A percentile compares a stretch with the other conserved stretches of the same genome.
phyloP scores from a whole-genome alignment of 148 eudicot species.

The Rhododendron ovatum region DNA sequence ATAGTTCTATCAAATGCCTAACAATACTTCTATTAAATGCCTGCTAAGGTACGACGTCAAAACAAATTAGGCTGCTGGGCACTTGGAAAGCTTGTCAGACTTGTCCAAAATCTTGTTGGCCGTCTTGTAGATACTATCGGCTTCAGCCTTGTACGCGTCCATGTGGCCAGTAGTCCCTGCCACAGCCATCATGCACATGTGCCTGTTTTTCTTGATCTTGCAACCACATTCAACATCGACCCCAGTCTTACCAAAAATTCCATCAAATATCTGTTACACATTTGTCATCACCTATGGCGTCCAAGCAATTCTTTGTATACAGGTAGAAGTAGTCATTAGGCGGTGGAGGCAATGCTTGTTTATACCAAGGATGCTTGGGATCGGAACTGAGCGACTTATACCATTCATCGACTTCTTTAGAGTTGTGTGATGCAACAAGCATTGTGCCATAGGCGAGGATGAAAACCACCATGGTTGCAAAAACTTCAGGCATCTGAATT shows the following conservation, averaged over 20 bases:
- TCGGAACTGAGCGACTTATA: not conserved
- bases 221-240: not conserved
- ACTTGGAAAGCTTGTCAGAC: not conserved
- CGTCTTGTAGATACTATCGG: not conserved
- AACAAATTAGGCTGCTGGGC: not conserved
- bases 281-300: not conserved
- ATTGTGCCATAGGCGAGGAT: not conserved
- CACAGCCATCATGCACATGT: not conserved
- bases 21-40: not conserved
- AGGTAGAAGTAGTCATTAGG: not conserved
- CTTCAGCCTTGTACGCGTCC: not conserved
- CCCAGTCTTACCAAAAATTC: not conserved
- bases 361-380: not conserved
- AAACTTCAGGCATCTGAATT: not conserved
- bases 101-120: not conserved
- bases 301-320: not conserved
- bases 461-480: not conserved
- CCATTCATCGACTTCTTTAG: not conserved
- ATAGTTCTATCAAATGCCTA: not conserved
- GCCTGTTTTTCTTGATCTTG: not conserved
- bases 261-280: not conserved
- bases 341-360: not conserved
- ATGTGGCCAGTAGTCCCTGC: not conserved
- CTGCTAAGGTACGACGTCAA: not conserved
- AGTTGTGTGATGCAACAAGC: not conserved